Evolutionary conservation across 2,329 filamentous ascomycete species (phyloP).

Genomic region (Aspergillus alliaceus): DNA sequence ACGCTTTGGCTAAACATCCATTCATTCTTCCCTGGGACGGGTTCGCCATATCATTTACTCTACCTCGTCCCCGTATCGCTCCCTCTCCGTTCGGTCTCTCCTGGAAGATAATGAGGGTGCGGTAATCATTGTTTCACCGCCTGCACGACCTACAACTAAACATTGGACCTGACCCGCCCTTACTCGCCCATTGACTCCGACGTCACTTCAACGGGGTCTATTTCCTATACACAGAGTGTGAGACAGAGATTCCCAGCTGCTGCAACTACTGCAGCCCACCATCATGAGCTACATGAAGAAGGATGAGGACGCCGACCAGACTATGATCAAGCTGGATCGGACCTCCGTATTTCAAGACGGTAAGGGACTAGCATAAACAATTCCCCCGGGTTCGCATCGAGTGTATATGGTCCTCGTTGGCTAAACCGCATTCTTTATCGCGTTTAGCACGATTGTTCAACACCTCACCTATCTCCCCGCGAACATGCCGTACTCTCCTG

Average conservation of each 20-base stretch:
- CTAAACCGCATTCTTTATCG: constrained; percentile 4
- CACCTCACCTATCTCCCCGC: constrained; percentile 91
- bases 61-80: constrained; percentile 11
- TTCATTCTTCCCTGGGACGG: constrained; percentile 5
- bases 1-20: constrained; percentile 16
- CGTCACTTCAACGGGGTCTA: constrained; percentile 19
- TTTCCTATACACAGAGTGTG: constrained; percentile 11
- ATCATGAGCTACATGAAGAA: constrained; percentile 97
- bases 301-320: constrained; percentile 93
- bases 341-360: constrained; percentile 99
- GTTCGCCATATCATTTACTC: constrained; percentile 1
- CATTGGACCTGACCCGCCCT: constrained; percentile 22
- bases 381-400: constrained; percentile 19
- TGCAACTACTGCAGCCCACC: constrained; percentile 33
- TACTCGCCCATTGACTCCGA: constrained; percentile 22
- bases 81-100: neutral
- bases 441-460: constrained; percentile 88
- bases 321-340: constrained; percentile 94
- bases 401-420: constrained; percentile 20
- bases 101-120: constrained; percentile 33
- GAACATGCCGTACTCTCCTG: constrained; percentile 94
- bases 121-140: constrained; percentile 23
- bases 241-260: constrained; percentile 21
- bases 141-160: constrained; percentile 17
- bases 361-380: constrained; percentile 45